A percentile compares a stretch with the other conserved stretches of the same genome.
Conservation (phyloP, 2,329 filamentous ascomycete genomes). For the Cadophora malorum region DNA sequence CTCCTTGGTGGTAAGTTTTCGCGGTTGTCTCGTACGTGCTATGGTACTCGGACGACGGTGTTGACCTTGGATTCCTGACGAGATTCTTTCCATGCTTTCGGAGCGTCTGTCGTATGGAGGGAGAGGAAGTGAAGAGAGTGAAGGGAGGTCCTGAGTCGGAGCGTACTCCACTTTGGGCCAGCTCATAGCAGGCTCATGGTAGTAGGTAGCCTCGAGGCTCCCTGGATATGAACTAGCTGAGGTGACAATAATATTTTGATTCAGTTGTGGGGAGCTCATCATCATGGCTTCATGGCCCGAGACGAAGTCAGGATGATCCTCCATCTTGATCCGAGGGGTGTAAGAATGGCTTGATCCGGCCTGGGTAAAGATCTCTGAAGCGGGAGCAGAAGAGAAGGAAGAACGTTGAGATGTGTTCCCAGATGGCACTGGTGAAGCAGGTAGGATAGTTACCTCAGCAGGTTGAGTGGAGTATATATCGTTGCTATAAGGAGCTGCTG, state of each 20-base stretch:
- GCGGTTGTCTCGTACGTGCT: slow-evolving; percentile 46
- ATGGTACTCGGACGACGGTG: slow-evolving; percentile 36
- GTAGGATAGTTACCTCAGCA: slow-evolving; percentile 44
- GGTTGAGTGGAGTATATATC: slow-evolving; percentile 54
- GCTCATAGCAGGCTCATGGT: slow-evolving; percentile 37
- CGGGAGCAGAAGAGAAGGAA: slow-evolving; percentile 45
- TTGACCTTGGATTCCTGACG: slow-evolving; percentile 31
- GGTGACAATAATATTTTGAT: slow-evolving; percentile 36
- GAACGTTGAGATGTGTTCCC: slow-evolving; percentile 44
- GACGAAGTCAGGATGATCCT: slow-evolving; percentile 42
- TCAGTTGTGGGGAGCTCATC: slow-evolving; percentile 39
- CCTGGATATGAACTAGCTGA: slow-evolving; percentile 40
- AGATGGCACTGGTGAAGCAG: slow-evolving; percentile 43
- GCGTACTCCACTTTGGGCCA: slow-evolving; percentile 43
- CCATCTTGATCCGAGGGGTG: slow-evolving; percentile 45
- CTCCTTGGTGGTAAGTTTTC: slow-evolving; percentile 67
- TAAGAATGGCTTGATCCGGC: slow-evolving; percentile 42
- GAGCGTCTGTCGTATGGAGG: slow-evolving; percentile 41
- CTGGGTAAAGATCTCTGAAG: slow-evolving; percentile 44
- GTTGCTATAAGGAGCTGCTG: slow-evolving; percentile 53
- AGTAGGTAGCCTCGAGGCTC: slow-evolving; percentile 41
- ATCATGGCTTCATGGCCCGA: slow-evolving; percentile 37
- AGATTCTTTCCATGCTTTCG: slow-evolving; percentile 36
- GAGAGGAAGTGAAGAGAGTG: slow-evolving; percentile 40
- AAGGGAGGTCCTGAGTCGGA: slow-evolving; percentile 38